Base-by-base conservation (phyloP, 129 eudicot genomes). In the Calendula officinalis region DNA sequence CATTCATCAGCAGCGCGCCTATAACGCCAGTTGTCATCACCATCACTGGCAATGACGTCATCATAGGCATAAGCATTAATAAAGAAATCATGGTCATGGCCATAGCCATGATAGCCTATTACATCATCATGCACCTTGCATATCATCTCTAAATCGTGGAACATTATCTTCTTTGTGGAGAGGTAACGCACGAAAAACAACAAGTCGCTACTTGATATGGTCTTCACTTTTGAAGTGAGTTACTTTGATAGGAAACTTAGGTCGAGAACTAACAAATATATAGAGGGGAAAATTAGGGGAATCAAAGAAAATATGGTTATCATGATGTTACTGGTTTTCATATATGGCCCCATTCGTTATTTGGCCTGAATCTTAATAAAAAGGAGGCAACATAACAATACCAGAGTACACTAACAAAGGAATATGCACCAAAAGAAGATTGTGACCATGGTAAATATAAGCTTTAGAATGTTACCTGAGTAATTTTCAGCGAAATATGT, bases 121-220 rank as follows among this genome's bases (percentile, higher is more conserved):
- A 64, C 60, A 8, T 65, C 72, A 46, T 46, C 67, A 8, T 46
- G 72, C 60, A 73, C 60, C 71, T 73, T 64, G 66, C 60, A 6
- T 14, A 57, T 12, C 60, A 64, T 73, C 44, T 37, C 56, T 36
- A 64, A 11, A 39, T 36, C 53, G 14, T 38, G 60, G 30, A 48
- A 56, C 78, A 73, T 73, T 64, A 56, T 64, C 15, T 46, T 44
- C 27, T 48, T 49, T n/a, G 60, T 48, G 57, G 17, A 65, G 32
- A 22, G 10, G 42, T 36, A 22, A 45, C 5, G 56, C 44, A 64
- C 44, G 50, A 45, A 34, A 47, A 65, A 17, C 27, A 12, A 9
- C 44, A 30, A 51, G 9, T 38, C 22, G 68, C 49, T 48, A 13
- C 42, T 69, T 36, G 39, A 3, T 55, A 12, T 49, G 59, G 45